Evolutionary conservation across 495 filamentous ascomycete genomes (phyloP).

Genomic region (Neurospora sp.): DNA sequence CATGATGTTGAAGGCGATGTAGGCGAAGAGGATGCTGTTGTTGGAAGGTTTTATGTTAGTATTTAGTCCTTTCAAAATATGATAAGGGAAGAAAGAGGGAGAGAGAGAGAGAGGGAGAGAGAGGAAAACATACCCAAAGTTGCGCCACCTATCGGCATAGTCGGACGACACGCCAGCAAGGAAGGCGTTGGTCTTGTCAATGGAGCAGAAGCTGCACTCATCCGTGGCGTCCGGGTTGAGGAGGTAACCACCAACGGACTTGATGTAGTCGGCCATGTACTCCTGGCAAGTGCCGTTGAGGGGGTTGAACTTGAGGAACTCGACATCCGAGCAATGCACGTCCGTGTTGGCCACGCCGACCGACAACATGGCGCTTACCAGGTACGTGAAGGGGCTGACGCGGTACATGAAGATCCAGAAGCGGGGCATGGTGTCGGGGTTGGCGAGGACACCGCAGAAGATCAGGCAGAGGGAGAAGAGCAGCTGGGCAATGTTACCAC

Average conservation of each 20-base stretch:
- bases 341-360: conserved; percentile 48
- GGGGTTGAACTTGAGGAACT: conserved; percentile 48
- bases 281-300: conserved; percentile 40
- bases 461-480: conserved; percentile 58
- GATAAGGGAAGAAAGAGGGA: background rate
- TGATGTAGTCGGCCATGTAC: conserved; percentile 47
- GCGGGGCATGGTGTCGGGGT: conserved; percentile 47
- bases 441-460: conserved; percentile 68
- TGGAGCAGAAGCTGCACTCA: conserved; percentile 52
- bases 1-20: conserved; percentile 68
- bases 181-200: conserved; percentile 53
- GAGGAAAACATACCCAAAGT: conserved; percentile 45
- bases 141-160: conserved; percentile 55
- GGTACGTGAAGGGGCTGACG: conserved; percentile 64
- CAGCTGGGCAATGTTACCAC: conserved; percentile 54
- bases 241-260: conserved; percentile 41
- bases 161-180: conserved; percentile 37
- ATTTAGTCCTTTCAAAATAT: background rate
- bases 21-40: conserved; percentile 47
- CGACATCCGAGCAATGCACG: conserved; percentile 51
- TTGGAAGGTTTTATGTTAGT: conserved; percentile 10
- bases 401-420: conserved; percentile 89
- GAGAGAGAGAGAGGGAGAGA: background rate
- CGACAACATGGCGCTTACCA: conserved; percentile 55
- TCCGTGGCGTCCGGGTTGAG: conserved; percentile 37